Percentiles rank a stretch among this genome's conserved stretches.
These are phyloP conservation scores for Dactylonectria macrodidyma DNA, from an alignment of 2,329 filamentous ascomycete genomes.

Conservation along the genomic window DNA sequence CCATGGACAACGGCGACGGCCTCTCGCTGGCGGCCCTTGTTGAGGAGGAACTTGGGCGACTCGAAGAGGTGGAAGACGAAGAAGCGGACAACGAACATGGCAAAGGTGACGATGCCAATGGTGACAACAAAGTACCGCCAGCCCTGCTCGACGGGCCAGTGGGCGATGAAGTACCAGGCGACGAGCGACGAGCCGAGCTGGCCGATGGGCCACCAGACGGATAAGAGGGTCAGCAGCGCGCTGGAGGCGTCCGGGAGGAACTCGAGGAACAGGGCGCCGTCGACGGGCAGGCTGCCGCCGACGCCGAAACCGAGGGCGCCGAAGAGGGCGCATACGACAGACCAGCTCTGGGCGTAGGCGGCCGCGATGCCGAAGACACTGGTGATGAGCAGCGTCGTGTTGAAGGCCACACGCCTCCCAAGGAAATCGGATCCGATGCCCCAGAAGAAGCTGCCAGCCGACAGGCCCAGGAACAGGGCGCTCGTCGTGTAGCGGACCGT, in stretches of 20 bases:
- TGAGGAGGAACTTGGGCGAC: conserved; percentile 87
- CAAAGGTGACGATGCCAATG: conserved; percentile 80
- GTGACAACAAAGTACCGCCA: conserved; percentile 83
- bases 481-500: conserved; percentile 86
- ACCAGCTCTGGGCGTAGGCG: conserved; percentile 79
- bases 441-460: conserved; percentile 85
- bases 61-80: conserved; percentile 87
- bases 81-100: conserved; percentile 85
- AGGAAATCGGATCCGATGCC: conserved; percentile 84
- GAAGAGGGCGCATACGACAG: conserved; percentile 72
- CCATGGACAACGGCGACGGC: conserved; percentile 86
- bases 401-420: conserved; percentile 86
- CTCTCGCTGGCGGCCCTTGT: conserved; percentile 81
- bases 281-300: conserved; percentile 83
- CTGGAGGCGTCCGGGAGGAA: conserved; percentile 84
- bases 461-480: conserved; percentile 82
- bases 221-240: conserved; percentile 83
- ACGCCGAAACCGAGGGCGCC: conserved; percentile 77
- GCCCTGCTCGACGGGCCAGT: conserved; percentile 77
- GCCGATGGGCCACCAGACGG: conserved; percentile 89
- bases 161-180: conserved; percentile 83
- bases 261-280: conserved; percentile 87
- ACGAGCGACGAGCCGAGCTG: conserved; percentile 81
- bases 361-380: conserved; percentile 81
- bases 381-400: conserved; percentile 82